Evolutionary conservation across 148 eudicot genomes (phyloP), one percentile per base, ranked within the genome.

Genomic region (Amaranthus palmeri): DNA sequence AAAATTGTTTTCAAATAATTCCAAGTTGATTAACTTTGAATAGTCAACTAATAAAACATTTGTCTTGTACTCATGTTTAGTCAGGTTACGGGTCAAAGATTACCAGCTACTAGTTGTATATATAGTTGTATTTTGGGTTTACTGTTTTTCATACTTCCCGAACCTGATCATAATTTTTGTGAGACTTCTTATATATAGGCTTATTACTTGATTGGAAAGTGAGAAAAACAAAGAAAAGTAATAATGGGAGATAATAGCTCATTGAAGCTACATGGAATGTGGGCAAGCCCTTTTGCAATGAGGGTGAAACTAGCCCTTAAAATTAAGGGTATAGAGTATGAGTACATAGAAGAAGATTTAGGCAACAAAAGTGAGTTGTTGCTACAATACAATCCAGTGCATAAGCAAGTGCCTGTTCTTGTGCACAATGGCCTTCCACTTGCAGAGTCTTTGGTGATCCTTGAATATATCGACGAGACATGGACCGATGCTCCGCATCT

Each of bases 391-490:
- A 82, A 82, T 40, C 85, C 85, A 6, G 67, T 76, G 40, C 66
- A 82, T 36, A 73, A 79, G 74, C 76, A 79, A 42, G 80, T 79
- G 44, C 85, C 82, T 63, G 78, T 82, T 4, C 80, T 82, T 18
- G 69, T 82, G 4, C 75, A 79, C 58, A 52, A 82, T n/a, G 80
- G 76, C 46, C 10, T 44, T 0, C 76, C 85, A 0, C 57, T 85
- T 57, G 42, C 64, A 0, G 89, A 87, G 71, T 87, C 95, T 0
- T 8, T 78, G 15, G 80, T 85, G 54, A 89, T 89, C 50, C 67
- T 87, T 5, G 91, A 87, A 60, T 87, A 82, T 61, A 81, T 89
- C 1, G 85, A 89, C 3, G 86, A 89, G 5, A 68, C 61, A 1
- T 85, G 85, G 85, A 81, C 78, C 9, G 67, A 52, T 5, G 49